phyloP scores from a whole-genome alignment of 2,329 filamentous ascomycete species.

The Ophiocordyceps camponoti-rufipedis region DNA sequence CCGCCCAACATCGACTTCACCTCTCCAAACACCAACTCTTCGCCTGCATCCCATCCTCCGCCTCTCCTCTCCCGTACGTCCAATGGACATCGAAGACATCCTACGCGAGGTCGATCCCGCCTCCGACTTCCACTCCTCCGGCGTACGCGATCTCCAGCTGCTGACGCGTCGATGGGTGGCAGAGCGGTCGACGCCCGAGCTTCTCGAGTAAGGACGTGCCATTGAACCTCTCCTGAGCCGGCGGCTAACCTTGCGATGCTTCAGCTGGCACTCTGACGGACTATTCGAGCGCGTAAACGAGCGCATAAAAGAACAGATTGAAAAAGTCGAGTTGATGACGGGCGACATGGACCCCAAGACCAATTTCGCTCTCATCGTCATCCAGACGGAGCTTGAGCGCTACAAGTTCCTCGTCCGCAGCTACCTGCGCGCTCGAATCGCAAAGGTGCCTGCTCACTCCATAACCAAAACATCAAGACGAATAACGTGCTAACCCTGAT shows the following conservation, averaged over 20 bases:
- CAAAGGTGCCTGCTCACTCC: constrained; percentile 46
- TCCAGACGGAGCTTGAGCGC: constrained; percentile 89
- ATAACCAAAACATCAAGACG: neutral
- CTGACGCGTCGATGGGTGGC: constrained; percentile 87
- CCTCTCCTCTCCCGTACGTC: neutral
- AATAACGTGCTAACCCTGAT: neutral
- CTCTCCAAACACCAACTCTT: too few species aligned
- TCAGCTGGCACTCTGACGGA: constrained; percentile 47
- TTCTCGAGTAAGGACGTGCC: constrained; percentile 46
- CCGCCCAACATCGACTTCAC: too few species aligned
- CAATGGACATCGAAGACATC: constrained; percentile 69
- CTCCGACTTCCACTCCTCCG: constrained; percentile 32
- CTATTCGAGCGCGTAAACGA: constrained; percentile 71
- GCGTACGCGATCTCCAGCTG: constrained; percentile 64
- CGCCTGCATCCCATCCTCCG: neutral
- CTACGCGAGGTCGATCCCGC: constrained; percentile 52
- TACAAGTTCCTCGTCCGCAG: constrained; percentile 83
- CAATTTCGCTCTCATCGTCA: constrained; percentile 84
- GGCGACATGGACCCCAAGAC: constrained; percentile 76
- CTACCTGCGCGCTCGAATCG: constrained; percentile 66
- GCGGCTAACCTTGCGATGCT: neutral
- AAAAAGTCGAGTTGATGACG: constrained; percentile 57
- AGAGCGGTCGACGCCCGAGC: constrained; percentile 73
- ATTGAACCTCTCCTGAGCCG: neutral
- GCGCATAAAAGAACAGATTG: constrained; percentile 50